Conservation (phyloP, 768 basidiomycete genomes). For the Chalciporus chontae region DNA sequence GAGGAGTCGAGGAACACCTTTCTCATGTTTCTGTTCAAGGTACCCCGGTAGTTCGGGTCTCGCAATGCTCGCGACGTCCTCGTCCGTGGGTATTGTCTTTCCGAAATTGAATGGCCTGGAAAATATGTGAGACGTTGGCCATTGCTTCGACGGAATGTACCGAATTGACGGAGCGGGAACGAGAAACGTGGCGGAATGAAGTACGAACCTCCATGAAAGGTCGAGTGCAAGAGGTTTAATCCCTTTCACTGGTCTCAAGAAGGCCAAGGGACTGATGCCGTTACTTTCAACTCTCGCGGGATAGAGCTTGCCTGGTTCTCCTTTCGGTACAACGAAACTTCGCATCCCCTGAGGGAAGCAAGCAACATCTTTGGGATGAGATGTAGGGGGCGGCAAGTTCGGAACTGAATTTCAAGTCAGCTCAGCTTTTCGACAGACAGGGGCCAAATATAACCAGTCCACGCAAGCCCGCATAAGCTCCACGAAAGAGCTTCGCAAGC, state of each 20-base stretch:
- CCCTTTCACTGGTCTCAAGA: constrained; percentile 56
- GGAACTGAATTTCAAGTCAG: constrained; percentile 46
- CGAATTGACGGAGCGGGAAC: not conserved
- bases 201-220: constrained; percentile 64
- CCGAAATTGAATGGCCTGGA: constrained; percentile 48
- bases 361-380: constrained; percentile 33
- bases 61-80: constrained; percentile 25
- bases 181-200: not conserved
- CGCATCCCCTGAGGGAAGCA: constrained; percentile 32
- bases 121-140: constrained; percentile 6
- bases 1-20: constrained; percentile 11
- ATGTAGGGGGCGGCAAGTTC: constrained; percentile 49
- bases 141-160: not conserved
- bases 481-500: constrained; percentile 11
- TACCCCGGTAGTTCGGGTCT: constrained; percentile 14
- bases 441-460: constrained; percentile 16
- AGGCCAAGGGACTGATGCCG: constrained; percentile 4
- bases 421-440: constrained; percentile 8
- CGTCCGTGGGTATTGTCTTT: constrained; percentile 28
- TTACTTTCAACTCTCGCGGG: not conserved
- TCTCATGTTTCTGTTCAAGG: constrained; percentile 11
- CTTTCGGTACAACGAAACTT: constrained; percentile 27
- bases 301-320: not conserved
- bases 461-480: constrained; percentile 23
- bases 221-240: constrained; percentile 54